Evolutionary conservation across 768 basidiomycete genomes (phyloP).

Genomic region (Boletales sp.): DNA sequence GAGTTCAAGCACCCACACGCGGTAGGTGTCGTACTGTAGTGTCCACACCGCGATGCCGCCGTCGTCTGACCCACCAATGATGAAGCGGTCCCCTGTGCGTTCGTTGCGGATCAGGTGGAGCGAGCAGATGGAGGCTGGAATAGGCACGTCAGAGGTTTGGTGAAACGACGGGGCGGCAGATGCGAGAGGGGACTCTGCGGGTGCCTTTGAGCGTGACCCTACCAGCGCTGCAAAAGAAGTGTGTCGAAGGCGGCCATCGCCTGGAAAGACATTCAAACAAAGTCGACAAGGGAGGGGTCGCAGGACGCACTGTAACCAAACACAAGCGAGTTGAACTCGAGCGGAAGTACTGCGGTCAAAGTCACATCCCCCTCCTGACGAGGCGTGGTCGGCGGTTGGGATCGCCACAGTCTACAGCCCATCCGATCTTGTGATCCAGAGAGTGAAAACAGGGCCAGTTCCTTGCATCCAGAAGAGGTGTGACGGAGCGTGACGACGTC

Average conservation of each 20-base stretch:
- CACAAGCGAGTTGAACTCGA: conserved; percentile 56
- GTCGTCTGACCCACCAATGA: conserved; percentile 76
- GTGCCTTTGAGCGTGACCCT: neutral
- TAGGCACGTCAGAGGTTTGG: conserved; percentile 41
- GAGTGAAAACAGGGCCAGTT: conserved; percentile 13
- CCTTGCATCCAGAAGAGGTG: conserved; percentile 16
- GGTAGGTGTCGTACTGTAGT: conserved; percentile 44
- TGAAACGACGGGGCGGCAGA: conserved; percentile 18
- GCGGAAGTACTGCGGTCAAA: conserved; percentile 45
- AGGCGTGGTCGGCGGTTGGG: conserved; percentile 3
- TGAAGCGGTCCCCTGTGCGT: conserved; percentile 54
- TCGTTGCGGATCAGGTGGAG: conserved; percentile 57
- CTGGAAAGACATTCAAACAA: conserved; percentile 28
- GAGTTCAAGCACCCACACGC: neutral
- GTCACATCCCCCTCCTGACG: conserved; percentile 4
- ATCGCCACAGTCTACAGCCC: conserved; percentile 20
- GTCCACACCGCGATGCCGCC: conserved; percentile 78
- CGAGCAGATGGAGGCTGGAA: conserved; percentile 42
- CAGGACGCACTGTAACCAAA: conserved; percentile 57
- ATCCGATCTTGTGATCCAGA: conserved; percentile 5
- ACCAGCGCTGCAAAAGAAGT: conserved; percentile 41
- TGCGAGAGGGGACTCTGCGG: neutral
- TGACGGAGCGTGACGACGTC: conserved; percentile 18
- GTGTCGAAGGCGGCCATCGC: conserved; percentile 50
- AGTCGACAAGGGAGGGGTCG: too few species aligned